Base-by-base conservation (phyloP, 1,139 yeast species). In the Saccharomyces hybrid region DNA sequence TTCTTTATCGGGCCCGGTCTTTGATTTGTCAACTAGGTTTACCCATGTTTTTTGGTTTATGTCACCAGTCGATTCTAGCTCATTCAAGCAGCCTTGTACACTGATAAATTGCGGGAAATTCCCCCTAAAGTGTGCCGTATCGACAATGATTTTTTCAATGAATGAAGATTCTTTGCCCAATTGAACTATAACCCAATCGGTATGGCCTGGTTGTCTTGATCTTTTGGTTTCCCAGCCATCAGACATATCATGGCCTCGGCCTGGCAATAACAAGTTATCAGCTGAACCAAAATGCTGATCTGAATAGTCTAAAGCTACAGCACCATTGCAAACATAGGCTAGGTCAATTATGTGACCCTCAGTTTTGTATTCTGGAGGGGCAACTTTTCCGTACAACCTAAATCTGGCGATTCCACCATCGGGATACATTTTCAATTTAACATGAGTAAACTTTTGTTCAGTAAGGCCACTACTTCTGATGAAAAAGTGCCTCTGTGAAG, bases 151-250 rank as follows among this genome's bases (percentile, higher is more conserved):
- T 58, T 81, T 77, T 41, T 78, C 73, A 56, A 88, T 75, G 50
- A 62, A 59, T 8, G 77, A 76, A 7, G 86, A 74, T 28, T 75
- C 73, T 28, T 85, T 81, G 25, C 97, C 97, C 55, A 91, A 79
- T 63, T 84, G 81, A 55, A 91, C 78, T 52, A 88, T 79, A 2
- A 82, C 96, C 97, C 97, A 91, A 75, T 91, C 98, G 44, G 79
- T 83, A 70, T 91, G 98, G 47, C 88, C 91, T 3, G 84, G 80
- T 19, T 75, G 78, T 70, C 98, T 80, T 1, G 97, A 88, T 69
- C 98, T 81, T 62, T 82, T 82, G n/a, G 98, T 91, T 71, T 91
- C 98, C 98, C 98, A 91, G 14, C 98, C 98, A 67, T 93, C 97
- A 50, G 95, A 83, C 98, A 93, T 91, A 70, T 91, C 97, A 62